Evolutionary conservation across 129 eudicot genomes (phyloP), one percentile per base, ranked within the genome.

Genomic region (Centaurea solstitialis): DNA sequence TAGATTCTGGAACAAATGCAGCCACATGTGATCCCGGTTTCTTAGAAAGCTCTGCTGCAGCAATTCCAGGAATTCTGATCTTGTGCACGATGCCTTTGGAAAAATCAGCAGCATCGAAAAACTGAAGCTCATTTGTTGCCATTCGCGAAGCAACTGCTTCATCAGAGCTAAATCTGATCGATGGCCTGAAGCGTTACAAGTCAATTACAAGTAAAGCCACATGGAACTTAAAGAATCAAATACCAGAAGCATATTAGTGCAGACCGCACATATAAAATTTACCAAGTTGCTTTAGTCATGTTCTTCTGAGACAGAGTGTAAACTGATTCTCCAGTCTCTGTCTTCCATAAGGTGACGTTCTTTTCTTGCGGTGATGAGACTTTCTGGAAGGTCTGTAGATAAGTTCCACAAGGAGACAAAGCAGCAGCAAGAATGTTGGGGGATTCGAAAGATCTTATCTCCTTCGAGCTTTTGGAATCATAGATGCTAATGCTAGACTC

Each of bases 1-100:
- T 95, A 13, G 99, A 91, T 82, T 95, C 99, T 12, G 99, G 98
- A 88, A 92, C 93, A 84, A 92, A 95, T 23, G 87, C 89, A 13
- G 99, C 97, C 76, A 95, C 93, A 74, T 89, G 89, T 70, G 98
- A 82, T 69, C 98, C 97, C 30, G 97, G 93, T 11, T 68, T 73
- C 82, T 86, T 89, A 43, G 97, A 93, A 82, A 95, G 90, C 81
- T 95, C 94, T 10, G 89, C 77, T 20, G 91, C 89, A 76, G 99
- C 93, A 45, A 93, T 73, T 62, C 97, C 93, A 74, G 97, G 97
- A 73, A 95, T 81, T 82, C 92, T 89, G 9, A 90, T 83, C 81
- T 95, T 88, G 74, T 90, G 82, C n/a, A 83, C 82, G 62, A 93
- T 69, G 77, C 98, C 98, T 91, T 89, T 93, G 0, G 94, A 89